Base-by-base conservation (phyloP, 2,329 filamentous ascomycete genomes). In the Venturia oleaginea region DNA sequence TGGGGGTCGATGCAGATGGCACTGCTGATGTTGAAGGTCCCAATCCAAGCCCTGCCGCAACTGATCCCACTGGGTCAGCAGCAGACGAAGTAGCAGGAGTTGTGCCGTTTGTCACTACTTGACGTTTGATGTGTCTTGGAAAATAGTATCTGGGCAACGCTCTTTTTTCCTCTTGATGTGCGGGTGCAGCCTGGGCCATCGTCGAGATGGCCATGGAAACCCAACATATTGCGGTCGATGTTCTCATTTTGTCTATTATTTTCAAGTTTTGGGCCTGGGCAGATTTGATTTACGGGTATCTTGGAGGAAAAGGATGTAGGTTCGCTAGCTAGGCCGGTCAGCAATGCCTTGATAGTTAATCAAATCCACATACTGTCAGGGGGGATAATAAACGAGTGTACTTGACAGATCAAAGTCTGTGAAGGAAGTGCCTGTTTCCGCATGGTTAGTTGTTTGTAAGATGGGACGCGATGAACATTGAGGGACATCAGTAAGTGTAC, bases 371-470 rank as follows among this genome's bases (percentile, higher is more conserved):
- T 67, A 72, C 70, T 72, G 74, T 78, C 71, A 73, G 72, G 72
- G 70, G 67, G 67, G 68, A 66, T 67, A 72, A 70, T 74, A 80
- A 81, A 80, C 78, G 79, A 81, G 77, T 80, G 79, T 77, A 79
- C 73, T 79, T 80, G 78, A 80, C 78, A 71, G 75, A 70, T 75
- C 74, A 76, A 75, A 48, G 42, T 64, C 63, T 64, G 63, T 40
- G 51, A 63, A 62, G 32, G 48, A 57, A 22, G 34, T 38, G 34
- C 30, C 59, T 60, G 15, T 30, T 34, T 11, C 6, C 30, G 19
- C 27, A 57, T 34, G 51, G 51, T 57, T 34, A 57, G 51, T n/a
- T n/a, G 15, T 34, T 10, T 57, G 30, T 57, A 34, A 5, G 8
- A 17, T n/a, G 19, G 2, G 13, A 11, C 15, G 51, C 30, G 11